Evolutionary conservation across 495 filamentous ascomycete genomes (phyloP), one percentile per base, ranked within the genome.

Genomic region (Penicillium fimorum): DNA sequence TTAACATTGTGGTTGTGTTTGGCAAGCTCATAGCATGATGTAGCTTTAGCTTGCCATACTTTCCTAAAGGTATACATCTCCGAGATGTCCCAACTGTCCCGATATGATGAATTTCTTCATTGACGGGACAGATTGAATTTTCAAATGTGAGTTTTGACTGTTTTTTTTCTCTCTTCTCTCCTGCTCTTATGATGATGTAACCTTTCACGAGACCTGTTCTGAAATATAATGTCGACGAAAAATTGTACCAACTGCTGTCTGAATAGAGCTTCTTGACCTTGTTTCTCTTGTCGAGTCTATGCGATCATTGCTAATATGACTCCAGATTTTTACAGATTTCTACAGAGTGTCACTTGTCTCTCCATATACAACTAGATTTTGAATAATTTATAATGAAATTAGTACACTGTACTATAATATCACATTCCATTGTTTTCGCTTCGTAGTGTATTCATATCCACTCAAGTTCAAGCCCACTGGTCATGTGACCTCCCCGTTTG

Each of bases 131-230:
- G 33, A 22, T 47, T 20, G 4, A 32, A 13, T 43, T 27, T 38
- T 5, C 27, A 4, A 37, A 9, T 6, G 52, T 54, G 42, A 54
- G 52, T 42, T 52, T 44, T 15, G 12, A 30, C 24, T 32, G 13
- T 20, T 37, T 38, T 18, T 24, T 49, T 43, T 20, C 25, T 33
- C 17, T 35, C 45, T 46, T 11, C 25, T 37, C 37, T 35, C 43
- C 44, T 44, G 38, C 64, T 71, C 56, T 57, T 50, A 76, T 81
- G 78, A 81, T 79, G 79, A 82, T 68, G 70, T 68, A 76, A 55
- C 65, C 55, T 72, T 73, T 79, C 77, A 82, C 79, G 25, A 82
- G 76, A 81, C 77, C 77, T 82, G 78, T 81, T 82, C 79, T 73
- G 76, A 81, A 74, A 55, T 51, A 59, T 59, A 46, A 63, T 79